Evolutionary conservation across 768 basidiomycete species (phyloP), one percentile per base, ranked within the genome.

Genomic region (Leccinum uliginosum): DNA sequence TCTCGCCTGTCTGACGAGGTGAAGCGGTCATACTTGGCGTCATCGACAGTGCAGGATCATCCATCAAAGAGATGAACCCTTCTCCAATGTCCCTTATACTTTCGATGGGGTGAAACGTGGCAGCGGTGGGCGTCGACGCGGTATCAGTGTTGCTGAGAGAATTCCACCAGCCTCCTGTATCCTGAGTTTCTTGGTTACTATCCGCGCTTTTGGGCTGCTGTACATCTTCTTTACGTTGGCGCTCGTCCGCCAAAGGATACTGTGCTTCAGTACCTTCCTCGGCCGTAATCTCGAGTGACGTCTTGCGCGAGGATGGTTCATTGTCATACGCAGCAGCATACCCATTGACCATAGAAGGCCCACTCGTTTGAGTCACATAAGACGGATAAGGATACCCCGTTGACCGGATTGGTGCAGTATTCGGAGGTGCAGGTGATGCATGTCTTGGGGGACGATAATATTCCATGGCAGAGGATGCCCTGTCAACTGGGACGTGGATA

Each of bases 51-150:
- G 78, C 68, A 34, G 78, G 71, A 26, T 73, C 76, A 62, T 90
- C 89, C 91, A 94, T 93, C 23, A 91, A 75, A 7, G 91, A 93
- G 44, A 94, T 81, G 63, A 95, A 92, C 6, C 85, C 86, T 19
- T 83, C 82, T 9, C 79, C 71, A 1, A 75, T 62, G 43, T 75
- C 67, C 10, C 70, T 68, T 27, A 73, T 66, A 34, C 78, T 75
- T 26, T 83, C 80, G 4, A 83, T 76, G 34, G 74, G 77, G 63
- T 81, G 73, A 72, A 93, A 93, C 1, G 80, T 78, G 15, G 88
- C 63, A 5, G 83, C 83, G 11, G 87, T 89, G 10, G 92, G 91
- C 10, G 91, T 93, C 61, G 70, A 61, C 1, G 69, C 70, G 19
- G 75, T 67, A 38, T 71, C 73, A 55, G 76, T 70, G 59, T 75